These are phyloP conservation scores for Mycena indigotica DNA, from an alignment of 768 basidiomycete species.

Conservation along the genomic window DNA sequence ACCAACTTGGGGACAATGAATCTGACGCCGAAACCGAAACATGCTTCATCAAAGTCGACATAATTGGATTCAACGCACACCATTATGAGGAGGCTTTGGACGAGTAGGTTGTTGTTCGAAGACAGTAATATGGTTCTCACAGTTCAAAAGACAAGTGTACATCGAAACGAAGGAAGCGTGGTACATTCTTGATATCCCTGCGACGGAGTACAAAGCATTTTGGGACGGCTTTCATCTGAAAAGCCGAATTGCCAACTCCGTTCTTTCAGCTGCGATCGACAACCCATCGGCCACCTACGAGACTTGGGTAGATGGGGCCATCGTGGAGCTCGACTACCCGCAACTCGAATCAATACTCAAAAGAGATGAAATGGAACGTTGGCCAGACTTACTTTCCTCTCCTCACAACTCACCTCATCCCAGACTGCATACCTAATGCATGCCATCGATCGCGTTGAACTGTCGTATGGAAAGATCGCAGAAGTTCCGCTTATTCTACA, in stretches of 20 bases:
- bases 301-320: conserved; percentile 33
- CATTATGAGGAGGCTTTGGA: neutral
- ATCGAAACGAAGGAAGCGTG: conserved; percentile 64
- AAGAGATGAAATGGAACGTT: neutral
- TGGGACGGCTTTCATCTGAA: conserved; percentile 51
- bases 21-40: conserved; percentile 26
- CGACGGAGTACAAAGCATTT: conserved; percentile 44
- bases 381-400: conserved; percentile 1
- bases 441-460: neutral
- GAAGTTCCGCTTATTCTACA: conserved; percentile 47
- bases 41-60: neutral
- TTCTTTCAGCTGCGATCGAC: conserved; percentile 40
- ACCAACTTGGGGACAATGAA: conserved; percentile 36
- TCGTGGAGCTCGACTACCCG: conserved; percentile 35
- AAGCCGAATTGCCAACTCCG: conserved; percentile 53
- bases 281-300: conserved; percentile 39
- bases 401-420: neutral
- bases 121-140: conserved; percentile 16
- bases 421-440: conserved; percentile 8
- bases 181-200: conserved; percentile 66
- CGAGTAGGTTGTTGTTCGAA: neutral
- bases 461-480: conserved; percentile 28
- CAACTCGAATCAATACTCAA: neutral
- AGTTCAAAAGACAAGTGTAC: conserved; percentile 57
- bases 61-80: neutral